Evolutionary conservation across 306 rosid species (phyloP).

Genomic region (Medicago ruthenica): DNA sequence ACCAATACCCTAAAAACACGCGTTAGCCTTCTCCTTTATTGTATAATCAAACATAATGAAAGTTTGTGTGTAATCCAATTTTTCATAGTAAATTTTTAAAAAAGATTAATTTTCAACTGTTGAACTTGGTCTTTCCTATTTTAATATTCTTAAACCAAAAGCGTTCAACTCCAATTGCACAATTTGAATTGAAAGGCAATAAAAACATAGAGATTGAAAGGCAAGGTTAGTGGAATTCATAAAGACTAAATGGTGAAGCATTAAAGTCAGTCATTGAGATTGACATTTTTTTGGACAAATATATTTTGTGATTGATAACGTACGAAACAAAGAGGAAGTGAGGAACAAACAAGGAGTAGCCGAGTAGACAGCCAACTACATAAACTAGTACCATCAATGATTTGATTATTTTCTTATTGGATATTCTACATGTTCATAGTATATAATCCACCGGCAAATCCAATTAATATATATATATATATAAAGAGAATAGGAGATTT

Average conservation of each 20-base stretch:
- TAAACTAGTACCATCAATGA: neutral
- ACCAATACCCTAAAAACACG: no score
- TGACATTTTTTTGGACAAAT: neutral
- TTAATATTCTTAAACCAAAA: neutral
- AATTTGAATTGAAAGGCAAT: neutral
- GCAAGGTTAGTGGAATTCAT: neutral
- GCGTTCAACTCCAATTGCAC: neutral
- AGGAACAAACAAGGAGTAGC: neutral
- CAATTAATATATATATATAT: neutral
- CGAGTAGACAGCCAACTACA: neutral
- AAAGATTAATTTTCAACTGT: no score
- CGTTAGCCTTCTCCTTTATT: no score
- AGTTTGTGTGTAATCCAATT: no score
- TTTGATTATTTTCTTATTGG: neutral
- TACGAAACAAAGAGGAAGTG: neutral
- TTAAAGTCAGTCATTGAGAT: neutral
- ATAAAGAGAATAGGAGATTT: no score
- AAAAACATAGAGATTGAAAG: neutral
- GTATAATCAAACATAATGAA: no score
- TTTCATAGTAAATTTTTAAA: no score
- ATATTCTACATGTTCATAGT: neutral
- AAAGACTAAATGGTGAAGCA: neutral
- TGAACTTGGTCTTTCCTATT: no score
- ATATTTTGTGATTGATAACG: no score
- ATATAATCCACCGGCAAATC: slow-evolving; percentile 3